phyloP scores from a whole-genome alignment of 371 early-diverging fungal genomes.

The Actinomucor elegans region DNA sequence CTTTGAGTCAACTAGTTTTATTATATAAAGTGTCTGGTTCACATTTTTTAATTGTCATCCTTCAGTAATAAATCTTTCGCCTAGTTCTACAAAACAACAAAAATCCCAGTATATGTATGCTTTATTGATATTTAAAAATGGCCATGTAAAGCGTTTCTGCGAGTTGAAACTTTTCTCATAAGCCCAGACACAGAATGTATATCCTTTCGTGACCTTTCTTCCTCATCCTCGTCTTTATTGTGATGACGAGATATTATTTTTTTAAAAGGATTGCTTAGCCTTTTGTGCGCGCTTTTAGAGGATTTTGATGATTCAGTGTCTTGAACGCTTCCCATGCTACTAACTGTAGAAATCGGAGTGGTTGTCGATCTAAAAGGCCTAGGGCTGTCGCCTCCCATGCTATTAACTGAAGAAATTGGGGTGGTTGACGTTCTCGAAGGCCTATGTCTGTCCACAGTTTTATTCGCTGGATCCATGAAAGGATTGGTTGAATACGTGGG shows the following conservation, averaged over 20 bases:
- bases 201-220: not conserved
- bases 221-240: not conserved
- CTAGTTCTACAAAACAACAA: no score
- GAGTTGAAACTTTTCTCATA: not conserved
- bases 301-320: not conserved
- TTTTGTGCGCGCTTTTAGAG: not conserved
- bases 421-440: not conserved
- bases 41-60: no score
- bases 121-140: no score
- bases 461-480: not conserved
- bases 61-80: no score
- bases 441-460: not conserved
- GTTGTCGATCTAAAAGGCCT: not conserved
- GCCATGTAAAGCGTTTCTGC: slow-evolving; percentile 11
- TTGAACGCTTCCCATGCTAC: not conserved
- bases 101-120: no score
- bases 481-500: not conserved
- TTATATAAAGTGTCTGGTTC: no score
- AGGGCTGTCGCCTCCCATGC: not conserved
- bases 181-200: not conserved
- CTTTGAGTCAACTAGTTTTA: no score
- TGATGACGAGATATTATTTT: not conserved
- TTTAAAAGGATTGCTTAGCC: slow-evolving; percentile 6
- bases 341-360: not conserved
- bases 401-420: not conserved